Evolutionary conservation across 805 yeast species (phyloP), one percentile per base, ranked within the genome.

Genomic region (Schizosaccharomyces cryophilus): DNA sequence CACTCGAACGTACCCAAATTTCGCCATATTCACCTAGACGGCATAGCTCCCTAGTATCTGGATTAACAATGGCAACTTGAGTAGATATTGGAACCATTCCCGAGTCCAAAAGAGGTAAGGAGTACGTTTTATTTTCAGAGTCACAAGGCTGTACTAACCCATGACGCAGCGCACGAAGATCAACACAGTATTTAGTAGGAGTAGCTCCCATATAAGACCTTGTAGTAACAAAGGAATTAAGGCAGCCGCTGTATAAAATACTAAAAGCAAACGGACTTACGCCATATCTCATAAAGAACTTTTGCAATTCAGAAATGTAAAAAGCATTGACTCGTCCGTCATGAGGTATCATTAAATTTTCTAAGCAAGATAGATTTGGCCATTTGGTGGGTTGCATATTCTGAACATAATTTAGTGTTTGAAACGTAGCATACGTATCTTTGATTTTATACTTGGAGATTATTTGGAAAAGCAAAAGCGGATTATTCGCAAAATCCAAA

Each of bases 21-120:
- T 93, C 99, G 42, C 99, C 99, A 70, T 80, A 82, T 70, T 93
- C 98, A 6, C 97, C 96, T 60, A 82, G 83, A 62, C 78, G 80
- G 68, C 98, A 90, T 13, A 88, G 73, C 61, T 75, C 73, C 56
- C 78, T 71, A 0, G 96, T 90, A 68, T 93, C 96, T 0, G 98
- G 98, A 65, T 93, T 93, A 2, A 93, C 96, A 63, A 93, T 85
- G 0, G 95, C 93, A 42, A 93, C 80, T 67, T 89, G 95, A 0
- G 97, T 87, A 68, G 95, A 86, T 7, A 88, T 89, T 0, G 96
- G 94, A 0, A 89, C 96, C 77, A 90, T 85, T 13, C 99, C 99
- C 0, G 95, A 86, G 67, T 93, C 98, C 60, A 93, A 73, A 0
- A 88, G 87, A 29, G 47, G 60, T 19, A 60, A 47, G 6, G 61